Conservation (phyloP, 352 stramenopile genomes). For the Pythium plurisporium region DNA sequence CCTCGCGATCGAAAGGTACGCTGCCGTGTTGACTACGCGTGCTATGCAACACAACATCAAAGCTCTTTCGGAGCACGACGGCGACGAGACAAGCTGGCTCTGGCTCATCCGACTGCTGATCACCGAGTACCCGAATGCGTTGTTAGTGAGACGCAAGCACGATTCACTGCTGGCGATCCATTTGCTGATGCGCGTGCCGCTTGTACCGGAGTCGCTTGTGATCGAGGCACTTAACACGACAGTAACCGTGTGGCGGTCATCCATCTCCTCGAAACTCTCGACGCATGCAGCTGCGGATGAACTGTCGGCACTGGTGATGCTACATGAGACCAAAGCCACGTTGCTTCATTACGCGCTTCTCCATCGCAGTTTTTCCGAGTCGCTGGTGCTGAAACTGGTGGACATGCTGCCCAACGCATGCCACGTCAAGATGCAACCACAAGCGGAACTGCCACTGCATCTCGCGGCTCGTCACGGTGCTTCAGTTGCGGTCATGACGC, state of each 20-base stretch:
- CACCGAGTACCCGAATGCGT: not conserved
- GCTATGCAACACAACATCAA: not conserved
- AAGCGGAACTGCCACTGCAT: slow-evolving; percentile 46
- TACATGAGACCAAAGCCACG: slow-evolving; percentile 35
- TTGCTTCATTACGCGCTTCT: slow-evolving; percentile 58
- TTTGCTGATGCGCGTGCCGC: not conserved
- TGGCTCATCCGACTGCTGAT: slow-evolving; percentile 17
- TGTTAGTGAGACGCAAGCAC: slow-evolving; percentile 9
- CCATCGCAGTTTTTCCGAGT: slow-evolving; percentile 25
- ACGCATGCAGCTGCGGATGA: no score
- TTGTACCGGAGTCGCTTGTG: slow-evolving; percentile 8
- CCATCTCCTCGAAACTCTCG: not conserved
- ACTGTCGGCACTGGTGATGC: not conserved
- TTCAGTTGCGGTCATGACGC: not conserved
- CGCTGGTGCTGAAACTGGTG: slow-evolving; percentile 33
- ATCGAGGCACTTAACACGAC: slow-evolving; percentile 1
- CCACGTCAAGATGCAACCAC: slow-evolving; percentile 19
- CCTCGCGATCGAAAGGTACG: slow-evolving; percentile 39
- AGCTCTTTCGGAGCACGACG: not conserved
- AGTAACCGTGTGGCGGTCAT: not conserved
- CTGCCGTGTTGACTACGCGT: not conserved
- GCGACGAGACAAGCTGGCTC: not conserved
- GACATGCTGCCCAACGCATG: slow-evolving; percentile 27
- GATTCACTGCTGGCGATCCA: slow-evolving; percentile 15
- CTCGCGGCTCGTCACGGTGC: slow-evolving; percentile 27